These are phyloP conservation scores for Lentinula sp. DNA, from an alignment of 768 basidiomycete species.

Conservation along the genomic window DNA sequence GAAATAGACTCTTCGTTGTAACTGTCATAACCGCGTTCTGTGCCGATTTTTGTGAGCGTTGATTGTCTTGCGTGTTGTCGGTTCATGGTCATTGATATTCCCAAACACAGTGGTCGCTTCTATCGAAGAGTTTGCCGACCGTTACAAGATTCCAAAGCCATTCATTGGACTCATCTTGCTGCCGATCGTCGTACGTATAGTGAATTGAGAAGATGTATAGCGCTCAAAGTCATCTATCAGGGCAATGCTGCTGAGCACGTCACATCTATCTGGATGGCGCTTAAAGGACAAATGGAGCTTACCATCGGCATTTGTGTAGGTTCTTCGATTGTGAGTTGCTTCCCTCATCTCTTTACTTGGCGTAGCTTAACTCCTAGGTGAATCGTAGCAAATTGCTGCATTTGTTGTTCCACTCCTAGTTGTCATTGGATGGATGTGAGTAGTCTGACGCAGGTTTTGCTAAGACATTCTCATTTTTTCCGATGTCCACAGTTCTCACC, in stretches of 20 bases:
- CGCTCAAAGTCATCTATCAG: slow-evolving; percentile 22
- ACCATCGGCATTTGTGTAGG: slow-evolving; percentile 80
- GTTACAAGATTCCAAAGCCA: slow-evolving; percentile 74
- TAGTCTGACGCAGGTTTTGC: slow-evolving; percentile 4
- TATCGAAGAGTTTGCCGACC: slow-evolving; percentile 84
- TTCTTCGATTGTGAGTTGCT: slow-evolving; percentile 63
- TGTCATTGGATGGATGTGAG: slow-evolving; percentile 82
- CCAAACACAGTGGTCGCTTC: slow-evolving; percentile 67
- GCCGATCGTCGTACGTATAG: slow-evolving; percentile 68
- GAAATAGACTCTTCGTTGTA: slow-evolving; percentile 53
- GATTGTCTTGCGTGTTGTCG: not conserved
- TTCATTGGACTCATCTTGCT: slow-evolving; percentile 87
- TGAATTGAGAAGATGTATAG: not conserved
- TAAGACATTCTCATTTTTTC: not conserved
- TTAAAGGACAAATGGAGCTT: slow-evolving; percentile 66
- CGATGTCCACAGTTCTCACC: slow-evolving; percentile 35
- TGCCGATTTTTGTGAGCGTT: slow-evolving; percentile 74
- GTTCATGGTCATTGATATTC: slow-evolving; percentile 16
- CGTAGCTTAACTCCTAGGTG: not conserved
- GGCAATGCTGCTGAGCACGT: slow-evolving; percentile 85
- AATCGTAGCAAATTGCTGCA: slow-evolving; percentile 69
- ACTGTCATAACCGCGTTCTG: slow-evolving; percentile 85
- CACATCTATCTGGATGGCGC: slow-evolving; percentile 84
- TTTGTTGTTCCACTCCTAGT: slow-evolving; percentile 87
- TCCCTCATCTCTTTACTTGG: not conserved